Evolutionary conservation across 345 rosid genomes (phyloP), one percentile per base, ranked within the genome.

Genomic region (Ailanthus altissimus): DNA sequence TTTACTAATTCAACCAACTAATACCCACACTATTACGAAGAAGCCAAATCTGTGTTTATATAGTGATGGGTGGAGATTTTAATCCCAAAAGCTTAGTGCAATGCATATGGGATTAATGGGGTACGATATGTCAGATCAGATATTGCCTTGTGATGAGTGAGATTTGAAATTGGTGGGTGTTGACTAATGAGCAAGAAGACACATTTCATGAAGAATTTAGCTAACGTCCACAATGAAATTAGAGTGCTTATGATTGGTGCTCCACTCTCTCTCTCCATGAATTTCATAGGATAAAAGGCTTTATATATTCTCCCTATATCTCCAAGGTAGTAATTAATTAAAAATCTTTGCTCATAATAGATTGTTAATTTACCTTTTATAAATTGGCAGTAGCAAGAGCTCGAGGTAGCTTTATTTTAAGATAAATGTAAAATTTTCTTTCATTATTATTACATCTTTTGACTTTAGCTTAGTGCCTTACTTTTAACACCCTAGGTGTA

Each of bases 81-180:
- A 40, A 46, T 3, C 8, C 15, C 15, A 32, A 10, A 53, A 51
- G 36, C 20, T 5, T 11, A 50, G 46, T 78, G 79, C 72, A n/a
- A n/a, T n/a, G n/a, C n/a, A n/a, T n/a, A n/a, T n/a, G n/a, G n/a
- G n/a, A n/a, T n/a, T n/a, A n/a, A n/a, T n/a, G n/a, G n/a, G n/a
- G n/a, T n/a, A n/a, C n/a, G n/a, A n/a, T n/a, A n/a, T n/a, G n/a
- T n/a, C n/a, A n/a, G n/a, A n/a, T n/a, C n/a, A n/a, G 38, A 32
- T 32, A 32, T 32, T 32, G 38, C 38, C 74, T 77, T 42, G 62
- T 49, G 42, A 32, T 70, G n/a, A 3, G 54, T 49, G 72, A 61
- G 58, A 59, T 68, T 77, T 81, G 23, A 75, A 83, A 42, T 61
- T 73, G 86, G 83, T 78, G 70, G 78, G 82, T 86, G 78, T 83